Evolutionary conservation across 2,329 filamentous ascomycete genomes (phyloP).

Genomic region (Colletotrichum sp.): DNA sequence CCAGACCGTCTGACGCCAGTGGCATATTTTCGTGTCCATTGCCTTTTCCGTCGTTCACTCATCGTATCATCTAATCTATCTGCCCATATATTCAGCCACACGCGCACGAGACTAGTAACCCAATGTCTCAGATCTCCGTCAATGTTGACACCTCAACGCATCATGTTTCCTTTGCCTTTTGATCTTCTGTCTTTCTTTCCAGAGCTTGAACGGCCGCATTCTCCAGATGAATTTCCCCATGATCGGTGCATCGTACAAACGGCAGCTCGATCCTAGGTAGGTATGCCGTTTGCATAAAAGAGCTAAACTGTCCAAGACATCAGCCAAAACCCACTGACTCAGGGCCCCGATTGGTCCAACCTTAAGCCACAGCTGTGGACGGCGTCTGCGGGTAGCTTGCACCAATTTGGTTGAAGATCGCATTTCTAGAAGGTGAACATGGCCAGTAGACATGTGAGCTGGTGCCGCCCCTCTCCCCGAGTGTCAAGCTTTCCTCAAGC

Average conservation of each 20-base stretch:
- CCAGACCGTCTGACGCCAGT: background rate
- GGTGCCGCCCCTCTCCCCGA: background rate
- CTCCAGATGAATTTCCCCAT: background rate
- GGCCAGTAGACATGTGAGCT: background rate
- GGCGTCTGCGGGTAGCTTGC: background rate
- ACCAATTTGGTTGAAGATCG: background rate
- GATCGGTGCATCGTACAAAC: background rate
- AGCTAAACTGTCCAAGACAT: background rate
- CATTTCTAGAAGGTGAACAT: background rate
- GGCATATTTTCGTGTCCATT: background rate
- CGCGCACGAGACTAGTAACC: background rate
- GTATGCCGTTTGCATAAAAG: slow-evolving; percentile 5
- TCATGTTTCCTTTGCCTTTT: background rate
- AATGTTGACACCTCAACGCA: background rate
- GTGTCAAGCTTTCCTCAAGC: background rate
- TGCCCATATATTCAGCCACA: background rate
- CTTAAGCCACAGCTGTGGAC: background rate
- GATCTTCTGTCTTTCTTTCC: background rate
- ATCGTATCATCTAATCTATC: background rate
- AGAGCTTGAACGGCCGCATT: background rate
- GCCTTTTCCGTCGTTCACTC: background rate
- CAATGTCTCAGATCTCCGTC: background rate
- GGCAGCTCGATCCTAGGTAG: background rate
- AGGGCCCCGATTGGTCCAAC: background rate
- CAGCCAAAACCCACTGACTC: background rate